Evolutionary conservation across 2,329 filamentous ascomycete species (phyloP), one percentile per base, ranked within the genome.

Genomic region (Aspergillus sp.): DNA sequence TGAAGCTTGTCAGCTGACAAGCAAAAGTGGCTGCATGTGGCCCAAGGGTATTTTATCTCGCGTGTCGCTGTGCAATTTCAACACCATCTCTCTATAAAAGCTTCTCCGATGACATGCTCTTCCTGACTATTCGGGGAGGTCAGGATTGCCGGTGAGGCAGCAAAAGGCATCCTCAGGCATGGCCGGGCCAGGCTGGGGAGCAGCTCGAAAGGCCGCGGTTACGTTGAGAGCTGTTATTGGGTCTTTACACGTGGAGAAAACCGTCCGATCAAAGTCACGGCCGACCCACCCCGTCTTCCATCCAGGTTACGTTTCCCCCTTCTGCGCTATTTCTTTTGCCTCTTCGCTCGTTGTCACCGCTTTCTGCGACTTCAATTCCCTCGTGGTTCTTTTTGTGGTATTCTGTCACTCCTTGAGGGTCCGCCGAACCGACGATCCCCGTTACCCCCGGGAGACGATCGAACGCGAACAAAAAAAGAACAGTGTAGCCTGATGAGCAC

Each of bases 401-500:
- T 30, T 8, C n/a, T 3, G n/a, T 50, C 47, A 15, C 38, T 54
- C 44, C 19, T 56, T 39, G 48, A 36, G 19, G 48, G 41, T 52
- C 32, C 15, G 32, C 53, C 30, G 19, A 44, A 23, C 41, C 41
- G 41, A 44, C 10, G 19, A 44, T 21, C 19, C 17, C 41, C 41
- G 13, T 23, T 61, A 54, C 41, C 25, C 50, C 51, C 60, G 47
- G 32, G 41, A 44, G 60, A 61, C 53, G 41, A 25, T 17, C 50
- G 21, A 60, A 59, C 54, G 52, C 17, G 21, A 62, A 15, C 15
- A 32, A 30, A 60, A 66, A 64, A 52, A 55, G 60, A 68, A 69
- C 58, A 62, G 63, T 69, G 71, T 58, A 73, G 71, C 71, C 71
- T 71, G 68, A 64, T 65, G 64, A 65, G 63, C 64, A 66, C 62